Evolutionary conservation across 768 basidiomycete species (phyloP).

Genomic region (Mycena haematopus): DNA sequence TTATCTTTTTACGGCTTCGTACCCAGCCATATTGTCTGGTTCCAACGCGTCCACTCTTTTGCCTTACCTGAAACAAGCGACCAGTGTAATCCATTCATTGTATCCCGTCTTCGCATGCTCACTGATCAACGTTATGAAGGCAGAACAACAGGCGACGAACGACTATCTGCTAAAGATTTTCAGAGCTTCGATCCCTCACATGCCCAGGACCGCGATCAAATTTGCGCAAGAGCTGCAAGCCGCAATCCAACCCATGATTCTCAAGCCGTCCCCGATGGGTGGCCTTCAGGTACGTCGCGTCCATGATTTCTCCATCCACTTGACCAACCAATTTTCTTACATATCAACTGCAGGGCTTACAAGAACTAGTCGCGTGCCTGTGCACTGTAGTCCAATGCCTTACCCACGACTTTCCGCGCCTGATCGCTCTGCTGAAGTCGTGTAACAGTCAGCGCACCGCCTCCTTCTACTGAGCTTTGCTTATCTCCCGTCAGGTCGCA

Average conservation of each 20-base stretch:
- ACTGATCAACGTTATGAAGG: conserved; percentile 45
- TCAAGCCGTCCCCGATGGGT: conserved; percentile 76
- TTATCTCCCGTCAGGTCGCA: conserved; percentile 52
- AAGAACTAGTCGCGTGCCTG: conserved; percentile 93
- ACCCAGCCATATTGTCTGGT: conserved; percentile 85
- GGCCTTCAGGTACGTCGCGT: conserved; percentile 62
- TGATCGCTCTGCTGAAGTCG: conserved; percentile 83
- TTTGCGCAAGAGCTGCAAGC: conserved; percentile 88
- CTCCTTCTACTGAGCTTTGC: background rate
- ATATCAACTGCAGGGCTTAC: conserved; percentile 60
- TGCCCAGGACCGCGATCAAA: conserved; percentile 89
- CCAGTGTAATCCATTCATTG: conserved; percentile 54
- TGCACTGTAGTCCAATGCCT: conserved; percentile 84
- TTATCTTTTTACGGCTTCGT: conserved; percentile 80
- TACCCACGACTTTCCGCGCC: conserved; percentile 82
- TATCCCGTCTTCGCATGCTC: background rate
- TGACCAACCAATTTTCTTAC: background rate
- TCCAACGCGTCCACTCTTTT: conserved; percentile 84
- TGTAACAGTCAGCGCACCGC: conserved; percentile 68
- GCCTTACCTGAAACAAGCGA: conserved; percentile 87
- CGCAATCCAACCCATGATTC: conserved; percentile 88
- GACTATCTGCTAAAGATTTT: conserved; percentile 93
- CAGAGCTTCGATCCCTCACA: conserved; percentile 79
- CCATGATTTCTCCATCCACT: conserved; percentile 13
- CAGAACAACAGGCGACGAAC: conserved; percentile 82